phyloP scores from a whole-genome alignment of 768 basidiomycete species.

The Psilocybe sp. region DNA sequence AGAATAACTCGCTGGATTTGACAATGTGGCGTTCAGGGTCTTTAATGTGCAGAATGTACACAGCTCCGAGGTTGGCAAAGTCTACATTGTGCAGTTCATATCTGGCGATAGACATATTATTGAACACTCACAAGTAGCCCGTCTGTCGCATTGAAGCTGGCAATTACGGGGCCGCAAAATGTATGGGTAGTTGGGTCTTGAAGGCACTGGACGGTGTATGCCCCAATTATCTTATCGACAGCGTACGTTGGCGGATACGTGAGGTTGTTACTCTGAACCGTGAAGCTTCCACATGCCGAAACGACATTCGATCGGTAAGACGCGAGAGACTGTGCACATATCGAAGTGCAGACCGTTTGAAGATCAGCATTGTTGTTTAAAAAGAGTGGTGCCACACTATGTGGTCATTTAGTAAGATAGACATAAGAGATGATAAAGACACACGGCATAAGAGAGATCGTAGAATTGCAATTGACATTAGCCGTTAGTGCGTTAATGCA shows the following conservation, averaged over 20 bases:
- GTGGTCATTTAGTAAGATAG: no score
- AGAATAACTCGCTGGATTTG: conserved; percentile 16
- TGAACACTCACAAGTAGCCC: not conserved
- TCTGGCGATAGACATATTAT: not conserved
- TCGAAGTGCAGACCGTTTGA: no score
- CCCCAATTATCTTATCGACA: not conserved
- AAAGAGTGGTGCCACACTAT: no score
- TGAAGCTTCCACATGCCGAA: no score
- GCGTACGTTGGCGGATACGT: conserved; percentile 1
- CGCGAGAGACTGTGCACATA: no score
- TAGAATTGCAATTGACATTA: conserved; percentile 9
- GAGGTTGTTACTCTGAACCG: not conserved
- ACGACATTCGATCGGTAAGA: no score
- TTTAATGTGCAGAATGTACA: conserved; percentile 22
- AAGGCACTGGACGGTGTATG: not conserved
- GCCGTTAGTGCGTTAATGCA: conserved; percentile 10
- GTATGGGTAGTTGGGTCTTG: not conserved
- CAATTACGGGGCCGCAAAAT: not conserved
- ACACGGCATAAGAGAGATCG: conserved; percentile 11
- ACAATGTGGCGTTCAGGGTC: conserved; percentile 19
- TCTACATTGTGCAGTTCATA: not conserved
- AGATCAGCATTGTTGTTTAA: no score
- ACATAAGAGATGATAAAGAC: not conserved
- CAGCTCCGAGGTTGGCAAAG: conserved; percentile 13
- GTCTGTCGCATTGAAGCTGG: not conserved